phyloP scores from a whole-genome alignment of 2,329 filamentous ascomycete species.

The Daldinia eschscholtzii region DNA sequence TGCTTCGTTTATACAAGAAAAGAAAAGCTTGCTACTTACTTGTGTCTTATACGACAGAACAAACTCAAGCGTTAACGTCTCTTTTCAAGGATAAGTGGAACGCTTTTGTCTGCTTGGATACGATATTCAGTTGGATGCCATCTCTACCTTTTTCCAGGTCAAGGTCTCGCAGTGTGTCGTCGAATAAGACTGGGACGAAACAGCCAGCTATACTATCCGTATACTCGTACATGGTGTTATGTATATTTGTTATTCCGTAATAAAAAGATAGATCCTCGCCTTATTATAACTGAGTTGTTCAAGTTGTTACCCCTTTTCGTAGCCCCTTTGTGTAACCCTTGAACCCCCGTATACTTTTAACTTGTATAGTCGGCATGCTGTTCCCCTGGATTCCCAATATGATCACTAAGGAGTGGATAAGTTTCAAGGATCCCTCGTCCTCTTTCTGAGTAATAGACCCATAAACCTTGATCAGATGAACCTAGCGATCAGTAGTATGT shows the following conservation, averaged over 20 bases:
- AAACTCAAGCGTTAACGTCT: neutral
- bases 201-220: neutral
- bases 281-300: neutral
- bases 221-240: neutral
- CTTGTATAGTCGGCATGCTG: neutral
- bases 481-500: neutral
- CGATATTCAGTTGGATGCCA: neutral
- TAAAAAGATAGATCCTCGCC: neutral
- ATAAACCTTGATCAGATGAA: neutral
- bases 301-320: neutral
- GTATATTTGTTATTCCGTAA: neutral
- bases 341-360: neutral
- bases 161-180: neutral
- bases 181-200: neutral
- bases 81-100: neutral
- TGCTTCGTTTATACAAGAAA: neutral
- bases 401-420: neutral
- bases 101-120: neutral
- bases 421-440: neutral
- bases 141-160: neutral
- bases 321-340: neutral
- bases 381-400: too few relatives aligned
- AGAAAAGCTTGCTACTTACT: neutral
- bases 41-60: neutral
- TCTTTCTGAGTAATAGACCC: neutral